Base-by-base conservation (phyloP, 306 rosid species). In the Vicia sativa region DNA sequence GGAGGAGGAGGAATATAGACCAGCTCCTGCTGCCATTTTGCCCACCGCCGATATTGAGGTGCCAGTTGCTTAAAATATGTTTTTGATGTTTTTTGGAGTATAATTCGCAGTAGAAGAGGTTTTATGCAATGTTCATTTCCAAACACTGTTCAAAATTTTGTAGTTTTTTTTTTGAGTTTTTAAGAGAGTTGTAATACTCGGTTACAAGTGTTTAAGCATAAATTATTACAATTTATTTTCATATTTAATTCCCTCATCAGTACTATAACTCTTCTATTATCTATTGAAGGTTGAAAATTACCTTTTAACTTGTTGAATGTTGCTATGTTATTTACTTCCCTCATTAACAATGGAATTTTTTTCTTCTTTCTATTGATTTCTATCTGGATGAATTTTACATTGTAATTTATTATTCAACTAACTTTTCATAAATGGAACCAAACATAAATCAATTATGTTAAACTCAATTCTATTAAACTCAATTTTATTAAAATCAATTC, bases 121-220 rank as follows among this genome's bases (percentile, higher is more conserved):
- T 21, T 19, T 19, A 12, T 62, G 67, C 19, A 62, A 62, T 60
- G 31, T 62, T 62, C 39, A 43, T 12, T 39, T 42, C 7, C 18
- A 11, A 39, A 16, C 66, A 18, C 48, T 37, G 29, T 60, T 62
- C 67, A 39, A 62, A 62, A 39, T 62, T 62, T 62, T 62, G 67
- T 62, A 62, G 67, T 38, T 37, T 62, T 31, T 62, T 31, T 61
- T 31, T 62, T 19, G 48, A 62, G 35, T 18, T n/a, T 12, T 39
- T 62, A 19, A 19, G 46, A 10, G 39, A 60, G 35, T 37, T 38
- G 67, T 1, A 15, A 39, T 39, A 39, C 50, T 19, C 11, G 9
- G 35, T 62, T 39, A 19, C 31, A 39, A 62, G 35, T 21, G 14
- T 39, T 62, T 39, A 62, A 11, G 35, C 18, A 19, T 61, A 4